Conservation (phyloP, 176 grass and related monocot genomes). For the Oryza meridionalis region DNA sequence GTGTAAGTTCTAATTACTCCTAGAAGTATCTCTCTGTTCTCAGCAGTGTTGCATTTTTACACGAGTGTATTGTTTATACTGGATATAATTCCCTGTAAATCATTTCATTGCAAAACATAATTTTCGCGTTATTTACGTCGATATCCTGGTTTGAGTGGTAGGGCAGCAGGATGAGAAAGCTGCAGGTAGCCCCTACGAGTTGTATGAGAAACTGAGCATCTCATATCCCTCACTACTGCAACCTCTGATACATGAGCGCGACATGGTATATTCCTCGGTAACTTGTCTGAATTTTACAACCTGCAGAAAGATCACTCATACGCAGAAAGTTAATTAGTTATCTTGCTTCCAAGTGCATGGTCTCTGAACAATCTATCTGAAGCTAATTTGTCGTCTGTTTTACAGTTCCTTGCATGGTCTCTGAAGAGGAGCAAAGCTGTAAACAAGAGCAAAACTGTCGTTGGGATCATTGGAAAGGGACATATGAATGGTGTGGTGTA, state of each 20-base stretch:
- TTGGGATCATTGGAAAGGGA: slow-evolving; percentile 77
- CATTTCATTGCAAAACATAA: background rate
- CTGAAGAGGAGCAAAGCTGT: slow-evolving; percentile 98
- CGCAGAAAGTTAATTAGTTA: background rate
- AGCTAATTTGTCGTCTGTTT: too few species aligned
- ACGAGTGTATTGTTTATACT: background rate
- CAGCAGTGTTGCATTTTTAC: background rate
- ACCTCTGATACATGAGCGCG: slow-evolving; percentile 86
- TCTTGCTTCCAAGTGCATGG: slow-evolving; percentile 45
- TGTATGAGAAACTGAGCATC: slow-evolving; percentile 69
- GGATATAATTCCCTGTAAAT: background rate
- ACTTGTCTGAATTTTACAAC: background rate
- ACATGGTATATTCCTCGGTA: slow-evolving; percentile 55
- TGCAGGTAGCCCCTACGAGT: slow-evolving; percentile 60
- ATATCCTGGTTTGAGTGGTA: background rate
- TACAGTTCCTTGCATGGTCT: slow-evolving; percentile 87
- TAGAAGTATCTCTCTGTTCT: background rate
- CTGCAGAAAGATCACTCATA: background rate
- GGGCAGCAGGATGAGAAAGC: slow-evolving; percentile 51
- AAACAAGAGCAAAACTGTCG: slow-evolving; percentile 79
- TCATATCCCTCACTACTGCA: slow-evolving; percentile 88
- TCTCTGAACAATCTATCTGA: slow-evolving; percentile 38
- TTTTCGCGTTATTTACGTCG: background rate
- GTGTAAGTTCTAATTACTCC: background rate
- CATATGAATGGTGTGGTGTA: slow-evolving; percentile 95